Percentiles rank a stretch among this genome's conserved stretches.
Evolutionary conservation across 2,329 filamentous ascomycete genomes (phyloP).

Genomic region (Ophiostoma triangulosporum): DNA sequence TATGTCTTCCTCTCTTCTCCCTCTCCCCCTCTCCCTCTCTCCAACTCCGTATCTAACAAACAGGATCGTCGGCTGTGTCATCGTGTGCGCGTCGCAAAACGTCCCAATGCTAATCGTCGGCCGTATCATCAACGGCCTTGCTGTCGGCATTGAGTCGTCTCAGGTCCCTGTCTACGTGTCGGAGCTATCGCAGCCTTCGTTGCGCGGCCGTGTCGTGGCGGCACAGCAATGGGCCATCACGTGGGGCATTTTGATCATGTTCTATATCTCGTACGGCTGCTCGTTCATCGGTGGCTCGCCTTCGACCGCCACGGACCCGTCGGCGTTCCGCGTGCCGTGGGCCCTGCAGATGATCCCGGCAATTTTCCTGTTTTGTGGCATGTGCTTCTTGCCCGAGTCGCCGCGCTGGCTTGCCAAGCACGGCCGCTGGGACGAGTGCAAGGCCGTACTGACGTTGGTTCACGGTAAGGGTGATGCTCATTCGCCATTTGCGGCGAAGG

Average conservation of each 20-base stretch:
- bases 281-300: constrained; percentile 22
- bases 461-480: too few species aligned
- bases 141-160: constrained; percentile 13
- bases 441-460: constrained; percentile 19
- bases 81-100: constrained; percentile 26
- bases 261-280: constrained; percentile 22
- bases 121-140: constrained; percentile 13
- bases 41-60: not conserved
- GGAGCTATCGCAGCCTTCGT: constrained; percentile 12
- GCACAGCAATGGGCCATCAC: constrained; percentile 15
- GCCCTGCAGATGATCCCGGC: constrained; percentile 23
- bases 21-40: not conserved
- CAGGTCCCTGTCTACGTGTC: constrained; percentile 14
- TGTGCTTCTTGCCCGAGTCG: constrained; percentile 22
- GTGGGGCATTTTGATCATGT: constrained; percentile 14
- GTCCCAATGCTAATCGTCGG: constrained; percentile 14
- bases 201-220: constrained; percentile 14
- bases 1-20: constrained; percentile 19
- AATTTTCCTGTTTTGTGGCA: constrained; percentile 19
- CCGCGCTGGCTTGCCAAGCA: constrained; percentile 24
- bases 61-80: constrained; percentile 32
- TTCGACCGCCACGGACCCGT: too few species aligned
- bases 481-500: constrained; percentile 19
- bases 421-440: constrained; percentile 17
- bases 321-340: too few species aligned